A percentile compares a stretch with the other conserved stretches of the same genome.
Evolutionary conservation across 2,329 filamentous ascomycete genomes (phyloP).

Genomic region (Cladophialophora bantiana): DNA sequence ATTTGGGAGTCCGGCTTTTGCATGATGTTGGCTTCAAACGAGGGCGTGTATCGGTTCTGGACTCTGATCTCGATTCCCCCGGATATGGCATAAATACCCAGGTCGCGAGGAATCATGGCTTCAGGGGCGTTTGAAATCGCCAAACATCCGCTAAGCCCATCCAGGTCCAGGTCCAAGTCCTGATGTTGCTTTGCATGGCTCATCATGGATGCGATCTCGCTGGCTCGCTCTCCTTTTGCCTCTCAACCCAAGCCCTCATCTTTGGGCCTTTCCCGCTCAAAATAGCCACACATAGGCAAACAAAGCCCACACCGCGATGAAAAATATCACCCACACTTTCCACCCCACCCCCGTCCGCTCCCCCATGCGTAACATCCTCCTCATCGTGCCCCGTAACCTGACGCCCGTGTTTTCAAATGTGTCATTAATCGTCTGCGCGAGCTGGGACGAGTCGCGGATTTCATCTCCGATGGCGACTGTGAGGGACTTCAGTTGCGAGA

Average conservation of each 20-base stretch:
- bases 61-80: neutral
- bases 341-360: constrained; percentile 94
- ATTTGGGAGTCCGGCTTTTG: neutral
- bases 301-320: constrained; percentile 78
- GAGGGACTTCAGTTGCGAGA: constrained; percentile 64
- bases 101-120: neutral
- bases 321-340: constrained; percentile 92
- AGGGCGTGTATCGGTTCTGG: neutral
- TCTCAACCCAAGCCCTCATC: neutral
- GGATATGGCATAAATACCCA: neutral
- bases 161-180: neutral
- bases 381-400: constrained; percentile 90
- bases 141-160: neutral
- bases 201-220: neutral
- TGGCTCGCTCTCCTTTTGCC: neutral
- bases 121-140: neutral
- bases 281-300: constrained; percentile 96
- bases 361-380: constrained; percentile 94
- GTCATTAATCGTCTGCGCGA: constrained; percentile 96
- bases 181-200: neutral
- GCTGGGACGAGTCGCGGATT: constrained; percentile 84
- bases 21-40: neutral
- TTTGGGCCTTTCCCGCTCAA: constrained; percentile 50
- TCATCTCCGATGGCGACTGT: constrained; percentile 93
- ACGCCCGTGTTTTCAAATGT: constrained; percentile 85